A percentile compares a stretch with the other conserved stretches of the same genome.
These are phyloP conservation scores for Yarrowia osloensis DNA, from an alignment of 805 yeast genomes.

Conservation along the genomic window DNA sequence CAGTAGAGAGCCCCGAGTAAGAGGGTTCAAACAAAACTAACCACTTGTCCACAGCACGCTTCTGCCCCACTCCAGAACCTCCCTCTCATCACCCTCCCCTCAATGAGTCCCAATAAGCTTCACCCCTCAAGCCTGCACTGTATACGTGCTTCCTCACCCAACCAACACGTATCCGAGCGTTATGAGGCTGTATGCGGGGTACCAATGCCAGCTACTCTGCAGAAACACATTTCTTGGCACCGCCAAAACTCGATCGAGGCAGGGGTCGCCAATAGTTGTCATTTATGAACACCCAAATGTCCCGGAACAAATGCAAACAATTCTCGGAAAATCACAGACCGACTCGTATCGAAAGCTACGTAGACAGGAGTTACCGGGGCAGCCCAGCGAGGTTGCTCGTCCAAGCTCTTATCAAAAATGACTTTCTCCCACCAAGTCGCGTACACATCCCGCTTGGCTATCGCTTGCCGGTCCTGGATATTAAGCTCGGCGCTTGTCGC, in stretches of 20 bases:
- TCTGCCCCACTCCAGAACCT: background rate
- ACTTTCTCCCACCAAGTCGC: background rate
- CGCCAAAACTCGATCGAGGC: conserved; percentile 3
- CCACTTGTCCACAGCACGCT: background rate
- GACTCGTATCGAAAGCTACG: too few relatives aligned
- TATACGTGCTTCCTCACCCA: conserved; percentile 7
- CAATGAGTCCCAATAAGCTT: background rate
- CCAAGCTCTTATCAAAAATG: too few relatives aligned
- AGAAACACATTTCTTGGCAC: background rate
- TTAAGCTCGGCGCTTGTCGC: background rate
- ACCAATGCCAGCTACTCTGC: background rate
- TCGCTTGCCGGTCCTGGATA: background rate
- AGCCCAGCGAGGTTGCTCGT: too few relatives aligned
- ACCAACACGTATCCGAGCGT: conserved; percentile 7
- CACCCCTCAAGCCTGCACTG: background rate
- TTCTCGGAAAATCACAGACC: too few relatives aligned
- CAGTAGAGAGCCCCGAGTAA: too few relatives aligned
- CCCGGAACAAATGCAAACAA: too few relatives aligned
- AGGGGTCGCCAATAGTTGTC: background rate
- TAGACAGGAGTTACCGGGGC: background rate
- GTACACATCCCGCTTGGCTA: background rate
- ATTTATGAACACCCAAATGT: background rate
- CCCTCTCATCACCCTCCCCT: background rate
- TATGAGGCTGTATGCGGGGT: conserved; percentile 28
- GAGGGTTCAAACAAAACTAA: background rate